Evolutionary conservation across 768 basidiomycete species (phyloP).

Genomic region (Russula vinacea): DNA sequence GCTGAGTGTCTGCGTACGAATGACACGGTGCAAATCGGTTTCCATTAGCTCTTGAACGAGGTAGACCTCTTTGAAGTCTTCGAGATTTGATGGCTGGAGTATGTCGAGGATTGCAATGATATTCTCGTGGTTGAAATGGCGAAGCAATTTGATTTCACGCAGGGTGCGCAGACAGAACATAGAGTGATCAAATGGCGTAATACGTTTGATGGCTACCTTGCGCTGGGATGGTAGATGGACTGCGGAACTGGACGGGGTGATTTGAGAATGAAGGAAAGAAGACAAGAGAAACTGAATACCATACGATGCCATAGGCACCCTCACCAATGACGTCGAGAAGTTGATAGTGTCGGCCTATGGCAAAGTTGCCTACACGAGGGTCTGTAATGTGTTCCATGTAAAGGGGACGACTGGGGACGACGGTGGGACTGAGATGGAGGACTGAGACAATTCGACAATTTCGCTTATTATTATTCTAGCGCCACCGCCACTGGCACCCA

Average conservation of each 20-base stretch:
- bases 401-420: conserved; percentile 6
- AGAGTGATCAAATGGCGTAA: conserved; percentile 91
- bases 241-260: conserved; percentile 53
- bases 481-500: neutral
- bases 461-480: neutral
- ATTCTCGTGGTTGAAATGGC: conserved; percentile 81
- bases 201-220: conserved; percentile 96
- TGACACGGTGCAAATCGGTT: conserved; percentile 94
- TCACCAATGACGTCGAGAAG: conserved; percentile 86
- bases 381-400: conserved; percentile 35
- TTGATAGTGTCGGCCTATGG: conserved; percentile 69
- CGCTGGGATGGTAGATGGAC: conserved; percentile 81
- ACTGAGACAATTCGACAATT: conserved; percentile 1
- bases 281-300: conserved; percentile 36
- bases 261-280: neutral
- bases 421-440: neutral
- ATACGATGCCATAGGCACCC: conserved; percentile 93
- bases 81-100: conserved; percentile 66
- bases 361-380: conserved; percentile 32
- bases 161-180: conserved; percentile 93
- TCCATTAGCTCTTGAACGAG: conserved; percentile 80
- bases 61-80: conserved; percentile 83
- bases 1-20: conserved; percentile 87
- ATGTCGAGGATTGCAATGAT: conserved; percentile 97
- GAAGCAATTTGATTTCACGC: conserved; percentile 90